Evolutionary conservation across 768 basidiomycete species (phyloP).

Genomic region (Kwoniella botswanensis): DNA sequence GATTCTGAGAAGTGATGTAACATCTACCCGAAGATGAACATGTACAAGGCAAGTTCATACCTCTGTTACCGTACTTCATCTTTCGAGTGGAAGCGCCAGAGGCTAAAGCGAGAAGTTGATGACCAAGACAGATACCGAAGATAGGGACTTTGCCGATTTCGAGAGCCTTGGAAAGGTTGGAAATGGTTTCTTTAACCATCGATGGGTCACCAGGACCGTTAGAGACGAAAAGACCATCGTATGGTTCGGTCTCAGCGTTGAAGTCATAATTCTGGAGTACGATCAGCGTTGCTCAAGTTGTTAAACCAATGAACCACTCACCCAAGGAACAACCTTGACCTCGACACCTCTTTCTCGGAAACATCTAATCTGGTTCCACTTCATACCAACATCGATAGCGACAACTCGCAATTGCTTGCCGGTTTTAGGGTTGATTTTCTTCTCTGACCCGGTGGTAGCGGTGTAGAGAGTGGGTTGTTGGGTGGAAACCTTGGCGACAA

Average conservation of each 20-base stretch:
- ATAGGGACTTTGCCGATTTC: constrained; percentile 68
- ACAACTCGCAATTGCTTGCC: constrained; percentile 82
- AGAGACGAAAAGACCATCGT: constrained; percentile 93
- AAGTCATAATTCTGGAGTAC: constrained; percentile 74
- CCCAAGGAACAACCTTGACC: constrained; percentile 96
- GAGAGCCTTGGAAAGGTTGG: constrained; percentile 72
- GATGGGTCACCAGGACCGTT: constrained; percentile 98
- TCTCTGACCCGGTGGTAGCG: constrained; percentile 63
- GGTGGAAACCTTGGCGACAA: constrained; percentile 88
- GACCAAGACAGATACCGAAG: constrained; percentile 98
- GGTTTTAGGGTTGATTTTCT: constrained; percentile 70
- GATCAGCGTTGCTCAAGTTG: constrained; percentile 10
- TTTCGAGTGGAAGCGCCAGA: constrained; percentile 93
- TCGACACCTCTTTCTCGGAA: constrained; percentile 90
- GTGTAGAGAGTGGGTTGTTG: constrained; percentile 69
- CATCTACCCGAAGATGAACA: constrained; percentile 91
- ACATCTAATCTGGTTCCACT: constrained; percentile 98
- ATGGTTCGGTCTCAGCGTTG: constrained; percentile 71
- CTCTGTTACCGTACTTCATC: constrained; percentile 99
- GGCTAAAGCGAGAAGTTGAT: constrained; percentile 93
- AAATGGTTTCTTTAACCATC: constrained; percentile 74
- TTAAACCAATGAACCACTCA: constrained; percentile 27
- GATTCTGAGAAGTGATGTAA: constrained; percentile 99
- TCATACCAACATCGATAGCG: constrained; percentile 98
- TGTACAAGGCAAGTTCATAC: constrained; percentile 98